phyloP scores from a whole-genome alignment of 768 basidiomycete genomes.

The Amanita muscaria region DNA sequence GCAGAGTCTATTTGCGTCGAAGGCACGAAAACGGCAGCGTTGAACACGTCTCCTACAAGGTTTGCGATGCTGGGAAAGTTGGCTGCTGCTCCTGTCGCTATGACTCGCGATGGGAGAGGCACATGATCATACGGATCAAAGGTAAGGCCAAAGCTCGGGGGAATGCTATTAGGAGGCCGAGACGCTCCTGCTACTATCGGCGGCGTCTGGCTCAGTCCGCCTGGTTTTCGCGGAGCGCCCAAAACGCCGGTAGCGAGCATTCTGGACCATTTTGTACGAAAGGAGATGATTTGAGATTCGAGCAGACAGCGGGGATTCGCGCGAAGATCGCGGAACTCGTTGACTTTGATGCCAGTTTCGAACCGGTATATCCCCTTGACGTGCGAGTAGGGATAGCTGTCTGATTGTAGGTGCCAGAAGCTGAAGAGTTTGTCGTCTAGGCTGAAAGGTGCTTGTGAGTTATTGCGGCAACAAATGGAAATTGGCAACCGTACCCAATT shows the following conservation, averaged over 20 bases:
- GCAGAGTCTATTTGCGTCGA: conserved; percentile 71
- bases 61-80: conserved; percentile 81
- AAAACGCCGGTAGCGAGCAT: conserved; percentile 64
- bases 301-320: conserved; percentile 84
- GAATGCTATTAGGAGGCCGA: conserved; percentile 12
- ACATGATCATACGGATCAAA: conserved; percentile 76
- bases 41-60: conserved; percentile 75
- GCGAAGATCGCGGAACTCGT: conserved; percentile 80
- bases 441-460: conserved; percentile 25
- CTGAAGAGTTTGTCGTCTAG: conserved; percentile 88
- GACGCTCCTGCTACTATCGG: no score
- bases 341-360: conserved; percentile 82
- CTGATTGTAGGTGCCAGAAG: conserved; percentile 81
- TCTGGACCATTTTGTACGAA: conserved; percentile 75
- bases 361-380: conserved; percentile 84
- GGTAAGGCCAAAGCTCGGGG: conserved; percentile 49
- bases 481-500: conserved; percentile 53
- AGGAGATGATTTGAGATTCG: conserved; percentile 72
- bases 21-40: conserved; percentile 71
- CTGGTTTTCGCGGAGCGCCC: conserved; percentile 32
- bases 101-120: conserved; percentile 53
- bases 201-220: conserved; percentile 24
- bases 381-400: conserved; percentile 64
- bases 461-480: conserved; percentile 3
- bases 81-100: conserved; percentile 72